phyloP scores from a whole-genome alignment of 148 eudicot species.

The Silene latifolia region DNA sequence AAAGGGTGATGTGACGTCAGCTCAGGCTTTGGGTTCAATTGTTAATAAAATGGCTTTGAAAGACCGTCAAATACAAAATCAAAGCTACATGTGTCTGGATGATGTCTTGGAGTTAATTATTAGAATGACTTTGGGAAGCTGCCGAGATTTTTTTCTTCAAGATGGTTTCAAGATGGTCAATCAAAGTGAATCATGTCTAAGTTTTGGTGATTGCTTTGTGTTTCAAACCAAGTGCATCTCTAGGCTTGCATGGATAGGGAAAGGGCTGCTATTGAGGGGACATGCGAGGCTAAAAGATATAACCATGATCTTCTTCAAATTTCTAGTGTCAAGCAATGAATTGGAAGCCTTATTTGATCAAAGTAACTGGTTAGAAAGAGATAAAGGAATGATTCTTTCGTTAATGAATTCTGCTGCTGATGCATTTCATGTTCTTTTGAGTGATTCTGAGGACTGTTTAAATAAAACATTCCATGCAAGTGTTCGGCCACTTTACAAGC shows the following conservation, averaged over 20 bases:
- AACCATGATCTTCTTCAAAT: slow-evolving; percentile 53
- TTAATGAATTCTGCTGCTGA: slow-evolving; percentile 67
- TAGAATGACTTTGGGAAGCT: slow-evolving; percentile 30
- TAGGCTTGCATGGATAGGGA: slow-evolving; percentile 92
- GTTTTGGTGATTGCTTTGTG: slow-evolving; percentile 21
- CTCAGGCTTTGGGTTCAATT: slow-evolving; percentile 94
- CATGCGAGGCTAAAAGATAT: slow-evolving; percentile 76
- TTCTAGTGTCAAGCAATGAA: slow-evolving; percentile 39
- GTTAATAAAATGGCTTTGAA: slow-evolving; percentile 66
- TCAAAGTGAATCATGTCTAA: slow-evolving; percentile 24
- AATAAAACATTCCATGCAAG: slow-evolving; percentile 70
- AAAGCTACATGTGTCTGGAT: slow-evolving; percentile 43
- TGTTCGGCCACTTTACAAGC: slow-evolving; percentile 86
- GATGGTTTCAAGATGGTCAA: slow-evolving; percentile 24
- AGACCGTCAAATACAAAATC: slow-evolving; percentile 25
- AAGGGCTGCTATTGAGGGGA: slow-evolving; percentile 92
- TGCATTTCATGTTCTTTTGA: slow-evolving; percentile 78
- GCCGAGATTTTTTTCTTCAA: slow-evolving; percentile 25
- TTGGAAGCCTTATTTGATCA: slow-evolving; percentile 24
- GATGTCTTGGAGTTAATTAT: slow-evolving; percentile 56
- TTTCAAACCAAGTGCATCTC: slow-evolving; percentile 37
- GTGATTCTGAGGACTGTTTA: slow-evolving; percentile 83
- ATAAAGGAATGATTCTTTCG: slow-evolving; percentile 26
- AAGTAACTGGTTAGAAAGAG: slow-evolving; percentile 22
- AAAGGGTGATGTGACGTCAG: slow-evolving; percentile 66